A percentile compares a stretch with the other conserved stretches of the same genome.
phyloP scores from a whole-genome alignment of 2,329 filamentous ascomycete species.

The Monosporascus sp. region DNA sequence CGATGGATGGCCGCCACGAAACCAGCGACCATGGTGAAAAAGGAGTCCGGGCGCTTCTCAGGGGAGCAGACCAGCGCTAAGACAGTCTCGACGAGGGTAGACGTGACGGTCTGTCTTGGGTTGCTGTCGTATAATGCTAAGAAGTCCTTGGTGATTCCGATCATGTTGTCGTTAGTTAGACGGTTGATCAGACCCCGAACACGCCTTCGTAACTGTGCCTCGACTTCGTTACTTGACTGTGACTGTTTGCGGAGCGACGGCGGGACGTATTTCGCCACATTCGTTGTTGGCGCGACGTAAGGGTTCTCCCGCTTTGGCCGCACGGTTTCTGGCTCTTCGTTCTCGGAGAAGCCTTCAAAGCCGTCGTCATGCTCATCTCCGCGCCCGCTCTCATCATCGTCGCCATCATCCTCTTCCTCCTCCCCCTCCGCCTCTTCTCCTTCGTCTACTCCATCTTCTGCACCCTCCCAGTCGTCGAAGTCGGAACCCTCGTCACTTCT shows the following conservation, averaged over 20 bases:
- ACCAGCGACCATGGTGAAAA: slow-evolving; percentile 83
- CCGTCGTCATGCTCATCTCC: slow-evolving; percentile 25
- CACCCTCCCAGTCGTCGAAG: slow-evolving; percentile 8
- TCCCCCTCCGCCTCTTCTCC: slow-evolving; percentile 23
- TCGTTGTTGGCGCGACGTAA: slow-evolving; percentile 67
- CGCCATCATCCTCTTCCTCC: slow-evolving; percentile 17
- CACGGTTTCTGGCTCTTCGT: slow-evolving; percentile 27
- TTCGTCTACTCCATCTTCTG: slow-evolving; percentile 20
- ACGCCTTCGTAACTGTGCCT: slow-evolving; percentile 68
- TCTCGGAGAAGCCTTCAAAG: slow-evolving; percentile 35
- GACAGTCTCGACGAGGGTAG: slow-evolving; percentile 70
- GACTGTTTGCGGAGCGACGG: slow-evolving; percentile 69
- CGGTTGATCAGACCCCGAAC: slow-evolving; percentile 88
- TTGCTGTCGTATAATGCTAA: slow-evolving; percentile 79
- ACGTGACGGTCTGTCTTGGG: slow-evolving; percentile 83
- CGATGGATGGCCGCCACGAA: slow-evolving; percentile 88
- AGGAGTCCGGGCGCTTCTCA: slow-evolving; percentile 76
- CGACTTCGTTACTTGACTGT: slow-evolving; percentile 59
- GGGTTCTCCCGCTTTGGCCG: slow-evolving; percentile 71
- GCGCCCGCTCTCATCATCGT: slow-evolving; percentile 29
- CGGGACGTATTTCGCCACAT: slow-evolving; percentile 74
- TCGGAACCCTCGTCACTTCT: slow-evolving; percentile 16
- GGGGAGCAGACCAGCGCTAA: slow-evolving; percentile 75
- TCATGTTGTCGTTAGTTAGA: slow-evolving; percentile 82
- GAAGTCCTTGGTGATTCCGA: slow-evolving; percentile 76